A percentile compares a stretch with the other conserved stretches of the same genome.
Evolutionary conservation across 768 basidiomycete genomes (phyloP).

Genomic region (Suillus subaureus): DNA sequence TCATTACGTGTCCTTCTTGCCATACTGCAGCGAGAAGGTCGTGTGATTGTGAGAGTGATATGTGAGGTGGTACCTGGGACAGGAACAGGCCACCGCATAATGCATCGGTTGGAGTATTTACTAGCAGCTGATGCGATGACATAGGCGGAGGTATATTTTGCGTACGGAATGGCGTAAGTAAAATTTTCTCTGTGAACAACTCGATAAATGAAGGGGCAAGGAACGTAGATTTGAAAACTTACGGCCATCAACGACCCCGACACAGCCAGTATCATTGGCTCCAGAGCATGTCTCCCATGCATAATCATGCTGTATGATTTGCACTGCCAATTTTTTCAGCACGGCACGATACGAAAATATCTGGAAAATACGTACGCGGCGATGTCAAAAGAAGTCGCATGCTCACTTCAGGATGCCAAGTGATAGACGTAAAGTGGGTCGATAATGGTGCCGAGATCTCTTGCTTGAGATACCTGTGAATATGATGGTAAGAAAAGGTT

Average conservation of each 20-base stretch:
- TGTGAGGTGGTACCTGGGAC: constrained; percentile 53
- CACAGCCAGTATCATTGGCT: constrained; percentile 79
- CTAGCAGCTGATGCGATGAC: constrained; percentile 61
- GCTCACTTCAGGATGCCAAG: constrained; percentile 88
- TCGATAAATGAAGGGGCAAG: not conserved
- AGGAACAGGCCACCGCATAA: not conserved
- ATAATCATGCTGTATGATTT: constrained; percentile 62
- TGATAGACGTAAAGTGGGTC: constrained; percentile 68
- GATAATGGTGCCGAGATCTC: constrained; percentile 61
- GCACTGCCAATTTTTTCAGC: constrained; percentile 35
- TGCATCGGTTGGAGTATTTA: constrained; percentile 17
- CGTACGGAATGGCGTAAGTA: constrained; percentile 90
- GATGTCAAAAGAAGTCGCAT: constrained; percentile 69
- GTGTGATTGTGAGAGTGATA: constrained; percentile 55
- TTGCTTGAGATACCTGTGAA: constrained; percentile 87
- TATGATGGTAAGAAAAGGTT: constrained; percentile 3
- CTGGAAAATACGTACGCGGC: constrained; percentile 47
- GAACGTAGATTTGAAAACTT: constrained; percentile 28
- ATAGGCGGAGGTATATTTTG: constrained; percentile 99
- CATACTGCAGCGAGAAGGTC: constrained; percentile 71
- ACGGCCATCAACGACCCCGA: constrained; percentile 92
- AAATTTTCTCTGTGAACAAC: constrained; percentile 55
- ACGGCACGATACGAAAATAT: not conserved
- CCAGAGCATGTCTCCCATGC: constrained; percentile 81
- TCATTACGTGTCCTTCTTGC: constrained; percentile 65